These are phyloP conservation scores for Podospora conica DNA, from an alignment of 495 filamentous ascomycete species.

Conservation along the genomic window DNA sequence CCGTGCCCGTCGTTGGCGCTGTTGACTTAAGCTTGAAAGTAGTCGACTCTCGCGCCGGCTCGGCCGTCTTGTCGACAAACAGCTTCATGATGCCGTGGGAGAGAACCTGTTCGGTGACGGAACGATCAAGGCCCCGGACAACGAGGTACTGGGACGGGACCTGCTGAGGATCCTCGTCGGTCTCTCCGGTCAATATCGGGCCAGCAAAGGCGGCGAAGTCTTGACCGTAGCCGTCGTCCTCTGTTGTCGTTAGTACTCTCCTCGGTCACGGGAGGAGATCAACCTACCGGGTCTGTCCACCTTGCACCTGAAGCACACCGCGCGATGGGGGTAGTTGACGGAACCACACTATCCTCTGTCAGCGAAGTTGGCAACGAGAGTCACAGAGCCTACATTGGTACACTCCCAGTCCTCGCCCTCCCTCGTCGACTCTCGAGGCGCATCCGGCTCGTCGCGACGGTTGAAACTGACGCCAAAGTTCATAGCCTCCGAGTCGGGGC, in stretches of 20 bases:
- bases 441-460: slow-evolving; percentile 53
- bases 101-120: slow-evolving; percentile 70
- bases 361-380: neutral
- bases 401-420: slow-evolving; percentile 74
- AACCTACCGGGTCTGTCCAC: slow-evolving; percentile 60
- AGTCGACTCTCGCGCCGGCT: slow-evolving; percentile 33
- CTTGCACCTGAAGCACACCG: slow-evolving; percentile 70
- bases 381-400: slow-evolving; percentile 44
- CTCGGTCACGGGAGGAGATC: neutral
- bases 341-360: slow-evolving; percentile 54
- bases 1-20: slow-evolving; percentile 67
- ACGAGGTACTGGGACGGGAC: slow-evolving; percentile 77
- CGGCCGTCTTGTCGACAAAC: slow-evolving; percentile 47
- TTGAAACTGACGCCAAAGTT: slow-evolving; percentile 55
- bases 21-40: slow-evolving; percentile 58
- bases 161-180: slow-evolving; percentile 69
- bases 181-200: slow-evolving; percentile 58
- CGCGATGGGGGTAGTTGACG: slow-evolving; percentile 63
- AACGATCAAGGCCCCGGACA: slow-evolving; percentile 65
- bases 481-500: slow-evolving; percentile 40
- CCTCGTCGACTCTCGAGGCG: slow-evolving; percentile 37
- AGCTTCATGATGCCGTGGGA: slow-evolving; percentile 76
- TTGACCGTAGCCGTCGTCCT: slow-evolving; percentile 22
- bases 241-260: slow-evolving; percentile 12
- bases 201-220: slow-evolving; percentile 17